phyloP scores from a whole-genome alignment of 768 basidiomycete genomes.

The Boletellus ananiceps region DNA sequence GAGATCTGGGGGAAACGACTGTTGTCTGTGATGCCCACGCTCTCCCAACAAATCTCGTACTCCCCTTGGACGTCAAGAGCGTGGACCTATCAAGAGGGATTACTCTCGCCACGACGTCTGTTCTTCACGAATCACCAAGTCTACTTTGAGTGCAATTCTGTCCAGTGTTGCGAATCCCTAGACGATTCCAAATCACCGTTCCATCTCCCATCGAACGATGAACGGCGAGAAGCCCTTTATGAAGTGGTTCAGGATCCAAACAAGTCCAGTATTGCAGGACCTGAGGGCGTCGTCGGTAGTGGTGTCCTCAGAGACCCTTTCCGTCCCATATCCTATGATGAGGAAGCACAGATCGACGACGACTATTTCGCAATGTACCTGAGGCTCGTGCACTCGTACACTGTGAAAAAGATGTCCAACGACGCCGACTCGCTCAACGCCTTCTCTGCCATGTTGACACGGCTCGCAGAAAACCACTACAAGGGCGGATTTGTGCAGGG shows the following conservation, averaged over 20 bases:
- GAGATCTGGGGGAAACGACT: constrained; percentile 4
- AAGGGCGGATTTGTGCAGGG: constrained; percentile 5
- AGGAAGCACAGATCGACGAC: background rate
- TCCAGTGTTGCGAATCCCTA: background rate
- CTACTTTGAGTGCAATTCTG: constrained; percentile 15
- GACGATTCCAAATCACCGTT: constrained; percentile 13
- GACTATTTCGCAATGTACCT: background rate
- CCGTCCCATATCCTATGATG: background rate
- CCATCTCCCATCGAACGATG: constrained; percentile 5
- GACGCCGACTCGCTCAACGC: constrained; percentile 14
- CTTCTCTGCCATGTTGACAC: constrained; percentile 12
- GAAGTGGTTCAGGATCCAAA: background rate
- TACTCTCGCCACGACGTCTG: constrained; percentile 14
- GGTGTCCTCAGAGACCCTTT: constrained; percentile 7
- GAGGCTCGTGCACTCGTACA: constrained; percentile 6
- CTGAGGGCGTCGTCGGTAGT: background rate
- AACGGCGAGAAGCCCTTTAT: background rate
- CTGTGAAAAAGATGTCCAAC: constrained; percentile 1
- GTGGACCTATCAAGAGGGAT: constrained; percentile 13
- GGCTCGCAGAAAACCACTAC: constrained; percentile 1
- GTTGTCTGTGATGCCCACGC: constrained; percentile 10
- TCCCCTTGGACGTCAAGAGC: constrained; percentile 14
- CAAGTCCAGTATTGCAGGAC: too few species aligned
- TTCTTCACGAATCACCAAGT: constrained; percentile 21
- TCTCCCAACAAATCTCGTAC: background rate